Base-by-base conservation (phyloP, 2,329 filamentous ascomycete species). In the Fusarium gaditjirri region DNA sequence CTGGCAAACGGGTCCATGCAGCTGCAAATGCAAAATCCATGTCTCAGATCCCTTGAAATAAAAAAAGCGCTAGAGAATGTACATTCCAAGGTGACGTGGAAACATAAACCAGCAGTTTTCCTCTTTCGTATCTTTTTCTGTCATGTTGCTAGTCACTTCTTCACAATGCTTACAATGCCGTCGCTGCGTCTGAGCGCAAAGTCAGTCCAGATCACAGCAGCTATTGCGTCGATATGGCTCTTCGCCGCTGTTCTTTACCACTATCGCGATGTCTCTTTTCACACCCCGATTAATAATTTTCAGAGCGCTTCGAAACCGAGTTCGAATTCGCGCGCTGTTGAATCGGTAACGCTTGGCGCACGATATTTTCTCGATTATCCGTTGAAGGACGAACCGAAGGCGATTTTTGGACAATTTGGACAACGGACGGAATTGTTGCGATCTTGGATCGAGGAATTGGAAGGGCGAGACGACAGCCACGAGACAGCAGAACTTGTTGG, bases 361-460 rank as follows among this genome's bases (percentile, higher is more conserved):
- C 74, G 65, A 14, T 75, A 78, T 41, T 78, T 80, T 31, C 67
- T 73, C 47, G 77, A 80, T 21, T 77, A 76, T 17, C 78, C 78
- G 2, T 69, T 81, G n/a, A 50, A 53, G 0, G 61, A 75, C n/a
- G 75, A 80, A 0, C 81, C 79, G 50, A 80, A 77, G 16, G 71
- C 76, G 8, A 67, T 77, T 5, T 82, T 81, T 57, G 80, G 79
- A 41, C 75, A 81, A 46, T 39, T 79, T 13, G 80, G 80, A 36
- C 75, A 79, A 36, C 79, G 81, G 0, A 76, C 67, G 23, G 55
- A 66, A n/a, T 23, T 70, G 2, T 53, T 65, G 8, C 44, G 70
- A 31, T 65, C 60, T 6, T 76, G 74, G 74, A 65, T 75, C 27
- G 63, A 67, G 2, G 58, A 76, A 60, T 43, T 73, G 36, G 63